phyloP scores from a whole-genome alignment of 1,284 basidiomycete genomes.

The Acaromyces ingoldii region DNA sequence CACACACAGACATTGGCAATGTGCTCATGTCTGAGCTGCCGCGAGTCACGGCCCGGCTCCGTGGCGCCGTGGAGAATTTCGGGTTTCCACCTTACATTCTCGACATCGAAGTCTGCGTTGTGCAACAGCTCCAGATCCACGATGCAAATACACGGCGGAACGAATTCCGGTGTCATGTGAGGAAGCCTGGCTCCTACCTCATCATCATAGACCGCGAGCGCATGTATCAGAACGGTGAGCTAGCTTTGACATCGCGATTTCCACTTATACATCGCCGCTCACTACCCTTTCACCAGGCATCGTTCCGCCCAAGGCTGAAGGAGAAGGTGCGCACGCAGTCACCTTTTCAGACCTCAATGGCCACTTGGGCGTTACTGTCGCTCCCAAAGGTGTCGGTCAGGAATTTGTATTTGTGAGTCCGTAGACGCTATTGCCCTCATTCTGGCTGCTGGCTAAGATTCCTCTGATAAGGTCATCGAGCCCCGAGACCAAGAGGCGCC shows the following conservation, averaged over 20 bases:
- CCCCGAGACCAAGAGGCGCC: background rate
- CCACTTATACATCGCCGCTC: background rate
- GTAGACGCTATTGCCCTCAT: background rate
- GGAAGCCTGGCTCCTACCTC: constrained; percentile 23
- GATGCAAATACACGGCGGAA: constrained; percentile 23
- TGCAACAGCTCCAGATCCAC: constrained; percentile 22
- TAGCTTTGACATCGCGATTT: background rate
- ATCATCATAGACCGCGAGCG: constrained; percentile 29
- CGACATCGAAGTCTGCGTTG: constrained; percentile 20
- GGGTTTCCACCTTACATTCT: constrained; percentile 32
- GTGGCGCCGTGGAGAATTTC: constrained; percentile 28
- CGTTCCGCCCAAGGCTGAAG: background rate
- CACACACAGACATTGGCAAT: constrained; percentile 12
- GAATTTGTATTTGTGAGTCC: constrained; percentile 4
- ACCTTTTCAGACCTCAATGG: background rate
- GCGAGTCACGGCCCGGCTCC: constrained; percentile 15
- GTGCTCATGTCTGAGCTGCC: constrained; percentile 27
- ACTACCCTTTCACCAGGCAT: background rate
- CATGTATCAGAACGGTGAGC: constrained; percentile 21
- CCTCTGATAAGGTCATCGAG: no score
- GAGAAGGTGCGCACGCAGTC: constrained; percentile 6
- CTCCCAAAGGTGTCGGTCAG: background rate
- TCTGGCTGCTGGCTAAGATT: background rate
- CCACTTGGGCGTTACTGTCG: background rate
- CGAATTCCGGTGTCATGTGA: constrained; percentile 19